phyloP scores from a whole-genome alignment of 1,284 basidiomycete species.

The Trametes sp. region DNA sequence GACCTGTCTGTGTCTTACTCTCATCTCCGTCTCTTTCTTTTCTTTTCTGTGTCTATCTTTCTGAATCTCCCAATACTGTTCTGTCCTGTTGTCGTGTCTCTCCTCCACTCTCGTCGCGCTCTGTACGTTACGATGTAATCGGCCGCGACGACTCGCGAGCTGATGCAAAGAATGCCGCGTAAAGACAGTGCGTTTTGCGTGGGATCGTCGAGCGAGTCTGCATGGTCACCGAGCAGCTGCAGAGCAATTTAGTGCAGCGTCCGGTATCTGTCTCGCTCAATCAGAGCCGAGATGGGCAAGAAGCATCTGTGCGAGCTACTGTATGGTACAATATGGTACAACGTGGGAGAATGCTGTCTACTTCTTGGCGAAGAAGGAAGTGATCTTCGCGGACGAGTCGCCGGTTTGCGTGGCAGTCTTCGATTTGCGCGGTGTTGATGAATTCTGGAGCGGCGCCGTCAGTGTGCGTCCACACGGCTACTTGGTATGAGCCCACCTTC shows the following conservation, averaged over 20 bases:
- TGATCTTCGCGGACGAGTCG: conserved; percentile 34
- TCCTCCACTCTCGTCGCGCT: conserved; percentile 14
- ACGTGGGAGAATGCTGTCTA: background rate
- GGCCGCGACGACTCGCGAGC: conserved; percentile 20
- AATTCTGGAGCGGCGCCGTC: background rate
- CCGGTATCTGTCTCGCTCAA: no score
- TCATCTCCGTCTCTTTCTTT: conserved; percentile 34
- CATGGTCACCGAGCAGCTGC: no score
- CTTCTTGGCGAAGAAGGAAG: conserved; percentile 36
- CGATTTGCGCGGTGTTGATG: conserved; percentile 12
- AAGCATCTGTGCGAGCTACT: background rate
- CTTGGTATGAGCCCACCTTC: background rate
- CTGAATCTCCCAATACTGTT: background rate
- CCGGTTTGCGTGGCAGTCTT: conserved; percentile 4
- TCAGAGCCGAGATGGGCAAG: no score
- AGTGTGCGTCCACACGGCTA: background rate
- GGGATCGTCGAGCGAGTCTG: no score
- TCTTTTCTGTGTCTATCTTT: background rate
- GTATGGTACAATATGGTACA: background rate
- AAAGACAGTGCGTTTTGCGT: background rate
- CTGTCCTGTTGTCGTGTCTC: background rate
- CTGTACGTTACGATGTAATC: conserved; percentile 32
- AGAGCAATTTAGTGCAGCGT: no score
- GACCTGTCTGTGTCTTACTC: conserved; percentile 32
- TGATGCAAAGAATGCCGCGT: conserved; percentile 24